Base-by-base conservation (phyloP, 1,139 yeast species). In the Tardiomyces digboiensis region DNA sequence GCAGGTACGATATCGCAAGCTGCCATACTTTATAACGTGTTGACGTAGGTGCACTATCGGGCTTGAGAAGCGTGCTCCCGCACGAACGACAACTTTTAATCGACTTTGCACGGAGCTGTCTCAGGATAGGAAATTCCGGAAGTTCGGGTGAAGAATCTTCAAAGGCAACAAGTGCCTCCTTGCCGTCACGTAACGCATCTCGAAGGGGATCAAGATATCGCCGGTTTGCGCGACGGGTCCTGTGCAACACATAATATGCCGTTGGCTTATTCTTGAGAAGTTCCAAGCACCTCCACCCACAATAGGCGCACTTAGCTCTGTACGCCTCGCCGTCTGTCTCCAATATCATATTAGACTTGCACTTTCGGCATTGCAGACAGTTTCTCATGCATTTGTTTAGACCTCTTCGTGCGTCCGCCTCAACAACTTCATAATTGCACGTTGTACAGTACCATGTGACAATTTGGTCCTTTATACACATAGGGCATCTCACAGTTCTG, bases 41-140 rank as follows among this genome's bases (percentile, higher is more conserved):
- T 6, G 60, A 49, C 2, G 54, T 39, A 2, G 65, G 59, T 39
- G 51, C 51, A 5, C 55, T 49, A 20, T 55, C 63, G 1, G 67
- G 67, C 39, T 52, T 54, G 14, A 52, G 53, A 18, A 62, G 49
- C 8, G 54, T 39, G 16, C 49, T 51, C 16, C 56, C 55, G 42
- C 68, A 64, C n/a, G 49, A 55, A 36, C 47, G 46, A 47, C 68
- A 64, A 20, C 51, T 43, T 40, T 55, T 57, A 2, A 54, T 40
- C n/a, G 42, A 45, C 42, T 60, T 59, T 2, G 59, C 53, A 2
- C 58, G 48, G 33, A 64, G 48, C 3, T 45, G 51, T 8, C 49
- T 49, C 12, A 51, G 49, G 7, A 42, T 36, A 3, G 64, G 64
- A n/a, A 50, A 44, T 14, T 4, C 20, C 20, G 38, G 14, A 7